Base-by-base conservation (phyloP, 2,329 filamentous ascomycete species). In the Thielaviopsis populi region DNA sequence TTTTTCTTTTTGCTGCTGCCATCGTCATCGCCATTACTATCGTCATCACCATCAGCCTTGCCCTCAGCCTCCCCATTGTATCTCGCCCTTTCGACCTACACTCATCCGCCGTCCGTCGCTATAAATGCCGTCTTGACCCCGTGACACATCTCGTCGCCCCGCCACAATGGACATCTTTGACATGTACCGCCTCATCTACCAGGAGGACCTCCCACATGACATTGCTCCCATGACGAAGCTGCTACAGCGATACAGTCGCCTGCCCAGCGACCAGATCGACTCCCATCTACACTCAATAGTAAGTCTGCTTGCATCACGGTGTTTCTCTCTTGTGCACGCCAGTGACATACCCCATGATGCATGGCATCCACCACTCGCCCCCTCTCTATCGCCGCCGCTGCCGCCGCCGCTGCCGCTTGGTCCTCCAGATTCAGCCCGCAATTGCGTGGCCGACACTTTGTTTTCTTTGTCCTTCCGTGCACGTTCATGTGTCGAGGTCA, bases 231-330 rank as follows among this genome's bases (percentile, higher is more conserved):
- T 73, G 40, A 71, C 71, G 62, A 69, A 72, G 37, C 69, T 77
- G 42, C 73, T 77, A 40, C 68, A 73, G 53, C 68, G 69, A 0
- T 77, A 77, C 67, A 76, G 75, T 68, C 69, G 70, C 61, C 73
- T 77, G 22, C 70, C 74, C 2, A 67, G 68, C 10, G 67, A 68
- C 7, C 70, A 75, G 10, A 66, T 77, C 8, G 72, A 76, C 58
- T 22, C 69, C 64, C 59, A 70, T 61, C 19, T 69, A 11, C n/a
- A 68, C 48, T 56, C 37, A 8, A 68, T 67, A 37, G 67, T 68
- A 62, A 64, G 67, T 66, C 19, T 10, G 46, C 8, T 15, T 50
- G 46, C 24, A 24, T 50, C 22, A 37, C 10, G 6, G 33, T 37
- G 33, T 37, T 6, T 37, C 5, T 37, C 33, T 37, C 33, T 37